phyloP scores from a whole-genome alignment of 2,329 filamentous ascomycete genomes.

The Penicillium olsonii region DNA sequence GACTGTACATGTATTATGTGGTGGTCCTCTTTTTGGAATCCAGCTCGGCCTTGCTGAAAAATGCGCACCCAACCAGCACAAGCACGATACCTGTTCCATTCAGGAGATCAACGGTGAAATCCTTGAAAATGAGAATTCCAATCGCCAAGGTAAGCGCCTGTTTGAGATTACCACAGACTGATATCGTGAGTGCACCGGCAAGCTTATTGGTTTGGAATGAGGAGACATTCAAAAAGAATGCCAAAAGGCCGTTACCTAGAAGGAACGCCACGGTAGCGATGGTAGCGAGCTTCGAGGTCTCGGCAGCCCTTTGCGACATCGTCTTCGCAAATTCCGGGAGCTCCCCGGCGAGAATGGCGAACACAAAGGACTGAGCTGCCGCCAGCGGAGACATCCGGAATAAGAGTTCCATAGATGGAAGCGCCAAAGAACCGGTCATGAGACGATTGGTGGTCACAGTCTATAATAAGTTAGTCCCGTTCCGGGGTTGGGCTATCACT shows the following conservation, averaged over 20 bases:
- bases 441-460: conserved; percentile 19
- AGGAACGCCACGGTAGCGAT: conserved; percentile 7
- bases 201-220: conserved; percentile 20
- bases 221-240: conserved; percentile 18
- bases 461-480: conserved; percentile 3
- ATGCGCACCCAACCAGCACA: conserved; percentile 15
- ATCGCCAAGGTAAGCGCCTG: conserved; percentile 15
- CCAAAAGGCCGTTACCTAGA: conserved; percentile 16
- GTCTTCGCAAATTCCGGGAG: conserved; percentile 9
- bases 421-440: conserved; percentile 17
- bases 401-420: conserved; percentile 18
- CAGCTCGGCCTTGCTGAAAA: conserved; percentile 18
- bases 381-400: conserved; percentile 20
- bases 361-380: conserved; percentile 13
- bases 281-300: conserved; percentile 1
- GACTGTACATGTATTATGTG: neutral
- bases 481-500: neutral
- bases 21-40: conserved; percentile 11
- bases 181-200: conserved; percentile 18
- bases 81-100: conserved; percentile 15
- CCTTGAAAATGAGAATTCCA: conserved; percentile 13
- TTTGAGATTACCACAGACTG: conserved; percentile 17
- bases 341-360: conserved; percentile 15
- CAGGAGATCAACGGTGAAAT: conserved; percentile 12
- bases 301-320: conserved; percentile 11